These are phyloP conservation scores for Salisapilia sapeloensis DNA, from an alignment of 352 stramenopile species.

Conservation along the genomic window DNA sequence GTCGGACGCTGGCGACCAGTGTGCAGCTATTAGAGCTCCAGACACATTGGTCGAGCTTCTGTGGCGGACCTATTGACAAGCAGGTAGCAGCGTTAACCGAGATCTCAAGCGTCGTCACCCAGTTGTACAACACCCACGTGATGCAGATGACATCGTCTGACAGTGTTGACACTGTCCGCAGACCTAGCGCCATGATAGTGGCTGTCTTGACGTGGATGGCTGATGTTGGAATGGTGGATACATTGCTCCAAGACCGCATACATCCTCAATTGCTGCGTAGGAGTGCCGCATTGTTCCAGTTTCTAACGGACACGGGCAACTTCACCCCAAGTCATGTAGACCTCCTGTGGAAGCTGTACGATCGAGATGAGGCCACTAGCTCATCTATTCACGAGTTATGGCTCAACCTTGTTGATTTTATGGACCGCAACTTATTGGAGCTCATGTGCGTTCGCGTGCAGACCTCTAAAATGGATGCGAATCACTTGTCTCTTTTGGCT, in stretches of 20 bases:
- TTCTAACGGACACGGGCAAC: constrained; percentile 15
- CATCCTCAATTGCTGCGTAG: constrained; percentile 58
- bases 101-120: constrained; percentile 23
- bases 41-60: constrained; percentile 31
- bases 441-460: constrained; percentile 13
- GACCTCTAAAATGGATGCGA: constrained; percentile 9
- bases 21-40: constrained; percentile 34
- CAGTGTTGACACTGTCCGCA: too few relatives aligned
- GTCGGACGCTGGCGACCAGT: not conserved
- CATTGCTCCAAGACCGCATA: constrained; percentile 43
- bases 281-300: constrained; percentile 36
- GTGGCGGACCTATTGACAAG: constrained; percentile 38
- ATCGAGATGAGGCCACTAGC: constrained; percentile 27
- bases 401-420: constrained; percentile 31
- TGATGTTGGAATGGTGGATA: constrained; percentile 18
- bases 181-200: constrained; percentile 7
- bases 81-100: constrained; percentile 55
- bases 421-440: constrained; percentile 14
- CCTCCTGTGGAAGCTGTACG: constrained; percentile 16
- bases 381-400: constrained; percentile 23
- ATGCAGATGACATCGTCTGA: constrained; percentile 10
- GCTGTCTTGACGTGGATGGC: constrained; percentile 32
- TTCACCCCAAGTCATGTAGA: constrained; percentile 22
- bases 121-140: constrained; percentile 19
- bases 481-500: constrained; percentile 11